These are phyloP conservation scores for Emericellopsis atlantica DNA, from an alignment of 2,329 filamentous ascomycete species.

Conservation along the genomic window DNA sequence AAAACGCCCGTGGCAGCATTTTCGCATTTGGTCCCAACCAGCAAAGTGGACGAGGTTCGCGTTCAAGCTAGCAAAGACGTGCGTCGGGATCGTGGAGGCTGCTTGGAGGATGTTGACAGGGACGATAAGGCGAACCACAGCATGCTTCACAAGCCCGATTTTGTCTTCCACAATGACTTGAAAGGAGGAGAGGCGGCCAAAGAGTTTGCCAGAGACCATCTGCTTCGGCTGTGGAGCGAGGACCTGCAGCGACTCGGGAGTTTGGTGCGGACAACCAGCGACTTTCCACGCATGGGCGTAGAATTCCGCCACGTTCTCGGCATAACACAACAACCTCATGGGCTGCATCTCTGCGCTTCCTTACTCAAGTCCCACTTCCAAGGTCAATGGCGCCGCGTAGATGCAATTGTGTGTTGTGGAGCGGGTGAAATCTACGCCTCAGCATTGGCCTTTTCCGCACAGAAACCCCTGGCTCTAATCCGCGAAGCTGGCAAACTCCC, in stretches of 20 bases:
- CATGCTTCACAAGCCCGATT: slow-evolving; percentile 12
- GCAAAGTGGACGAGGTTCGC: slow-evolving; percentile 39
- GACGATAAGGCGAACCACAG: slow-evolving; percentile 2
- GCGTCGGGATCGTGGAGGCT: no score
- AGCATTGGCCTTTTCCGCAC: slow-evolving; percentile 26
- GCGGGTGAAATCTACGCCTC: slow-evolving; percentile 43
- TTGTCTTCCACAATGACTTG: slow-evolving; percentile 35
- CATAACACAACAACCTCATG: slow-evolving; percentile 36
- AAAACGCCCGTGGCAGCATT: slow-evolving; percentile 39
- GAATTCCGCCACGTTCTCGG: slow-evolving; percentile 46
- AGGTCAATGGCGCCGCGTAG: slow-evolving; percentile 31
- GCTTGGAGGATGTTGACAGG: slow-evolving; percentile 12
- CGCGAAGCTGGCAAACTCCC: slow-evolving; percentile 44
- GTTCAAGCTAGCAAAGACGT: slow-evolving; percentile 26
- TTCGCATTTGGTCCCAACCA: slow-evolving; percentile 39
- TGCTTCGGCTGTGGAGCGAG: slow-evolving; percentile 32
- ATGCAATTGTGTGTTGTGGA: slow-evolving; percentile 39
- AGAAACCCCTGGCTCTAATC: slow-evolving; percentile 33
- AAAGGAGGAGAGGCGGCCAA: slow-evolving; percentile 22
- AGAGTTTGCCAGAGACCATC: slow-evolving; percentile 23
- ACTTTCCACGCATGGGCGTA: slow-evolving; percentile 38
- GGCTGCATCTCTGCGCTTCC: slow-evolving; percentile 35
- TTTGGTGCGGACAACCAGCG: slow-evolving; percentile 34
- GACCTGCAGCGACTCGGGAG: slow-evolving; percentile 29
- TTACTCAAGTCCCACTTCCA: slow-evolving; percentile 32